phyloP scores from a whole-genome alignment of 2,329 filamentous ascomycete genomes.

The Sarocladium kiliense region DNA sequence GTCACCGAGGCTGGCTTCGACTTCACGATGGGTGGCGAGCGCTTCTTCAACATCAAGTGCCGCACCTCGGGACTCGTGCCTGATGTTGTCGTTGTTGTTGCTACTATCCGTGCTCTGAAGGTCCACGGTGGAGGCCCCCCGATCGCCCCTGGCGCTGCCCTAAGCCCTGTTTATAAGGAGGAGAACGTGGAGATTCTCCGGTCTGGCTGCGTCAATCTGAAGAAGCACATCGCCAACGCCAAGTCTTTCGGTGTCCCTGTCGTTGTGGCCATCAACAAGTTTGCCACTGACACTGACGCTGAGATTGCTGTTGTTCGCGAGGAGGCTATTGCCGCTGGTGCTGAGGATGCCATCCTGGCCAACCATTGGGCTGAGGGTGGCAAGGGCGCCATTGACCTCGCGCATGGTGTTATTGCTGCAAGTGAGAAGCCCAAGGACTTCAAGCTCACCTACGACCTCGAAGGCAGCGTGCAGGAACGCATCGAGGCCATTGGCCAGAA shows the following conservation, averaged over 20 bases:
- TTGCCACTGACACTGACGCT: slow-evolving; percentile 87
- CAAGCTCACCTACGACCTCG: slow-evolving; percentile 77
- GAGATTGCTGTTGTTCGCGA: slow-evolving; percentile 87
- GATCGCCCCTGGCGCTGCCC: slow-evolving; percentile 77
- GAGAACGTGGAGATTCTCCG: slow-evolving; percentile 92
- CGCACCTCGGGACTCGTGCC: slow-evolving; percentile 87
- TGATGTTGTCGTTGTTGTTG: slow-evolving; percentile 91
- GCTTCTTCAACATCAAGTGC: slow-evolving; percentile 99
- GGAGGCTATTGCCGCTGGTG: slow-evolving; percentile 85
- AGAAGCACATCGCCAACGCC: slow-evolving; percentile 92
- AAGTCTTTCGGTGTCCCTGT: slow-evolving; percentile 87
- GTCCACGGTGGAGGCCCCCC: slow-evolving; percentile 96
- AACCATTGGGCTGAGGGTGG: slow-evolving; percentile 98
- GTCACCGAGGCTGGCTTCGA: slow-evolving; percentile 98
- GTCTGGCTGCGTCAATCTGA: slow-evolving; percentile 86
- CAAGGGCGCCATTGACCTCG: slow-evolving; percentile 82
- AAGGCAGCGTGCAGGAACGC: slow-evolving; percentile 77
- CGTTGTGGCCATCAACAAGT: slow-evolving; percentile 95
- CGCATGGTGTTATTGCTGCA: slow-evolving; percentile 78
- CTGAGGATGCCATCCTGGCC: slow-evolving; percentile 86
- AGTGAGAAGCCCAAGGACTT: slow-evolving; percentile 81
- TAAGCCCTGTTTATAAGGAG: slow-evolving; percentile 83
- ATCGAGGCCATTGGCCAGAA: slow-evolving; percentile 85
- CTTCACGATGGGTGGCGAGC: slow-evolving; percentile 99
- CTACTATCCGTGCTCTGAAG: slow-evolving; percentile 92